These are phyloP conservation scores for Hanseniaspora pseudoguilliermondii DNA, from an alignment of 805 yeast genomes.

Conservation along the genomic window DNA sequence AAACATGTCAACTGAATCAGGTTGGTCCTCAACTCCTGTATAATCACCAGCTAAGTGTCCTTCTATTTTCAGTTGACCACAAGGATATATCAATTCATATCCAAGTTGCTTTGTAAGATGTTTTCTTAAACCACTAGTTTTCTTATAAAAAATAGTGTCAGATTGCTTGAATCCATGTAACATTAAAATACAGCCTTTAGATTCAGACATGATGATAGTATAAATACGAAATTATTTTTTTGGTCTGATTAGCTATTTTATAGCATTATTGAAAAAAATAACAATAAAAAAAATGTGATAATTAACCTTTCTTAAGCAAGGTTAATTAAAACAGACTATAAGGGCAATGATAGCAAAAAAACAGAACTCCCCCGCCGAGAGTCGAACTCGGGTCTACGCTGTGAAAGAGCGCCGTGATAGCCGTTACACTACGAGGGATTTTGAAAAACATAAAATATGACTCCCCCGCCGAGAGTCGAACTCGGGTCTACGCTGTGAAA, in stretches of 20 bases:
- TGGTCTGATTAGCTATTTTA: background rate
- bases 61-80: slow-evolving; percentile 55
- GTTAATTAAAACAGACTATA: background rate
- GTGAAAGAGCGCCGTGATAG: slow-evolving; percentile 14
- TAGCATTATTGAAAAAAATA: background rate
- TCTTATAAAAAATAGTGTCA: slow-evolving; percentile 63
- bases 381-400: slow-evolving; percentile 14
- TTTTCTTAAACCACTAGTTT: slow-evolving; percentile 78
- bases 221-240: background rate
- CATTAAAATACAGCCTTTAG: slow-evolving; percentile 46
- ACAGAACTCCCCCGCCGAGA: slow-evolving; percentile 13
- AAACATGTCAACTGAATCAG: slow-evolving; percentile 36
- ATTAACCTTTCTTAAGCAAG: background rate
- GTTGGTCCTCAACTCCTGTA: slow-evolving; percentile 41
- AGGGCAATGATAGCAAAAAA: background rate
- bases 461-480: slow-evolving; percentile 14
- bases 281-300: background rate
- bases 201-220: background rate
- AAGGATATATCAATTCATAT: slow-evolving; percentile 57
- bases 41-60: slow-evolving; percentile 22
- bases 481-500: slow-evolving; percentile 14
- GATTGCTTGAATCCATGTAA: slow-evolving; percentile 86
- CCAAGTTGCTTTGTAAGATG: slow-evolving; percentile 40
- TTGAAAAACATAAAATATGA: background rate
- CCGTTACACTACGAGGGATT: slow-evolving; percentile 13